Conservation (phyloP, 495 filamentous ascomycete species). For the Penicillium subrubescens region DNA sequence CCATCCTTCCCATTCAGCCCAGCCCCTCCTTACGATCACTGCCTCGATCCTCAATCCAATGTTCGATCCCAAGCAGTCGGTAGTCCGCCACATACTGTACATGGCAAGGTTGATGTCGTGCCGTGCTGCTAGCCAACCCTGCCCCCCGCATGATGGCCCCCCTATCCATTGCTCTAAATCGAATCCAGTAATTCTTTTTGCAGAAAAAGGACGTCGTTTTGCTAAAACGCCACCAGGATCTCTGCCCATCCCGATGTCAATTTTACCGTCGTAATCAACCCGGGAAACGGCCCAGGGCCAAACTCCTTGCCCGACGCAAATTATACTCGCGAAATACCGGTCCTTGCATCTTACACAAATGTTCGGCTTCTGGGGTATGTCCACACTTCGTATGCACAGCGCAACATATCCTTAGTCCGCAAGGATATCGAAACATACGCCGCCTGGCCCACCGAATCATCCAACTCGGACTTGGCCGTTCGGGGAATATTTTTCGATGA, state of each 20-base stretch:
- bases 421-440: conserved; percentile 52
- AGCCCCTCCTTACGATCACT: conserved; percentile 11
- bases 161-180: not conserved
- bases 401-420: conserved; percentile 41
- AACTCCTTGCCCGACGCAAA: conserved; percentile 49
- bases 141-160: conserved; percentile 12
- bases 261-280: conserved; percentile 60
- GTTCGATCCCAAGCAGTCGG: conserved; percentile 29
- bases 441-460: conserved; percentile 44
- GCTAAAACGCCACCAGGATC: conserved; percentile 42
- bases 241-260: conserved; percentile 44
- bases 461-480: conserved; percentile 39
- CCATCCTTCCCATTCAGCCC: conserved; percentile 22
- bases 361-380: conserved; percentile 59
- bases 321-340: conserved; percentile 52
- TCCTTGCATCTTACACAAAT: conserved; percentile 47
- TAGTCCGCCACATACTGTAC: conserved; percentile 19
- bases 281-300: conserved; percentile 54
- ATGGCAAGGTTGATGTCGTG: conserved; percentile 8
- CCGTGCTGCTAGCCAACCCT: conserved; percentile 9
- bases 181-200: conserved; percentile 1
- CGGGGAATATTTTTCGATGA: conserved; percentile 53
- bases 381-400: conserved; percentile 49
- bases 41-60: conserved; percentile 12
- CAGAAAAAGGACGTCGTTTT: conserved; percentile 6